Evolutionary conservation across 1,284 basidiomycete species (phyloP).

Genomic region (Boletus semigastroideus): DNA sequence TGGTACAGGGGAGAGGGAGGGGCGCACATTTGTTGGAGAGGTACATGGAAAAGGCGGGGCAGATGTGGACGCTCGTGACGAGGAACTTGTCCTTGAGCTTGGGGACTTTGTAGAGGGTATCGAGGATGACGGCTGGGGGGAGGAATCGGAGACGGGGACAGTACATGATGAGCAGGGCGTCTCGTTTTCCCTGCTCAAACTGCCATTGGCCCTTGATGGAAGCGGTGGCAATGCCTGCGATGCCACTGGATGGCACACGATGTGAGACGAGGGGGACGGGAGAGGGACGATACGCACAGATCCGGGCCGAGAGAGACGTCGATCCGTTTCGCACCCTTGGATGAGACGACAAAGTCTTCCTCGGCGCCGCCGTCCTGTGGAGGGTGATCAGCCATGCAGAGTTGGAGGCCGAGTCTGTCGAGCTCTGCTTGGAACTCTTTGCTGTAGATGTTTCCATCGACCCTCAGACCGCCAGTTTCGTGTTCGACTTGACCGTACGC

Average conservation of each 20-base stretch:
- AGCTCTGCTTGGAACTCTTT: slow-evolving; percentile 18
- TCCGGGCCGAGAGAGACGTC: slow-evolving; percentile 7
- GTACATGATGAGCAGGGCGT: slow-evolving; percentile 28
- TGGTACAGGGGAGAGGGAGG: not conserved
- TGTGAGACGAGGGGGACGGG: not conserved
- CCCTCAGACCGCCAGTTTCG: slow-evolving; percentile 21
- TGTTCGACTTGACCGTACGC: slow-evolving; percentile 21
- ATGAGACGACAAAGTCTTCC: slow-evolving; percentile 22
- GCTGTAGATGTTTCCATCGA: slow-evolving; percentile 27
- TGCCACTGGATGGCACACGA: slow-evolving; percentile 5
- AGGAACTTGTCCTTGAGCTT: slow-evolving; percentile 24
- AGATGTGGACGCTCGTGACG: slow-evolving; percentile 24
- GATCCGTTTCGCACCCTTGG: slow-evolving; percentile 17
- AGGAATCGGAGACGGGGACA: slow-evolving; percentile 21
- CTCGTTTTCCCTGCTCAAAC: slow-evolving; percentile 27
- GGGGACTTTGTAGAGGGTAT: slow-evolving; percentile 18
- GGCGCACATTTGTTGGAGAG: slow-evolving; percentile 26
- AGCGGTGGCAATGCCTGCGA: slow-evolving; percentile 22
- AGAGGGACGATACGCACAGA: slow-evolving; percentile 13
- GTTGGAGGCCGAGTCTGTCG: not conserved
- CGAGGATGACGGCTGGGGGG: slow-evolving; percentile 16
- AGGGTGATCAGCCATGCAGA: slow-evolving; percentile 13
- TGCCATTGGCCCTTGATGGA: slow-evolving; percentile 30
- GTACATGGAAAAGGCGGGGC: slow-evolving; percentile 31
- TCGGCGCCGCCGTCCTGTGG: slow-evolving; percentile 17